phyloP scores from a whole-genome alignment of 495 filamentous ascomycete species.

The Rostrohypoxylon terebratum region DNA sequence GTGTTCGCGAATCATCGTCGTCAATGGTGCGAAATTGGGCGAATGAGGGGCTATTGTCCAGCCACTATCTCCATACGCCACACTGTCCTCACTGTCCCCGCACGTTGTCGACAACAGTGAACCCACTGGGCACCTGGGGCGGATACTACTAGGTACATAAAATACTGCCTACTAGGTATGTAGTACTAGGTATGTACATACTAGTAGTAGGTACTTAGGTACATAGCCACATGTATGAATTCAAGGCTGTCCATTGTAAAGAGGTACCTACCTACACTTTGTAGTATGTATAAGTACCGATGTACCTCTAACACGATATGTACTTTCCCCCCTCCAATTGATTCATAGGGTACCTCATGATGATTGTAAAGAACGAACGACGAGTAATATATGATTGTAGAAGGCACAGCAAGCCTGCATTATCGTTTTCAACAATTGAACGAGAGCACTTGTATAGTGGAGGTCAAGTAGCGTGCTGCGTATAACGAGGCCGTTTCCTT shows the following conservation, averaged over 20 bases:
- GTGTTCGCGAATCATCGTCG: neutral
- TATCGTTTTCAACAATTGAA: neutral
- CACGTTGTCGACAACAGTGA: conserved; percentile 21
- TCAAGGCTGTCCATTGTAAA: too few species aligned
- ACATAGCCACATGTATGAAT: neutral
- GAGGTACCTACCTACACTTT: neutral
- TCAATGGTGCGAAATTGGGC: neutral
- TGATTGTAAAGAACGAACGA: conserved; percentile 18
- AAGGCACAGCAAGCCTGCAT: neutral
- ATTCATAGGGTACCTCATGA: conserved; percentile 26
- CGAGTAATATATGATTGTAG: conserved; percentile 5
- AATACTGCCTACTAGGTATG: too few species aligned
- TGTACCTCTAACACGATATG: conserved; percentile 15
- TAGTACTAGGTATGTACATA: too few species aligned
- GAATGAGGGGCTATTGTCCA: neutral
- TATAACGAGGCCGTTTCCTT: conserved; percentile 1
- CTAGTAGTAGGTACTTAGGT: neutral
- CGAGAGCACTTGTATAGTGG: neutral
- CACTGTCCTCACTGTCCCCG: conserved; percentile 29
- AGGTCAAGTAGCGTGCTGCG: neutral
- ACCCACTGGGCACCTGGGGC: conserved; percentile 1
- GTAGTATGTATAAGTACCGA: neutral
- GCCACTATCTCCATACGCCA: conserved; percentile 5
- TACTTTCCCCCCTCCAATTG: conserved; percentile 15
- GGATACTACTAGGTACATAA: neutral